A percentile compares a stretch with the other conserved stretches of the same genome.
phyloP scores from a whole-genome alignment of 495 filamentous ascomycete species.

The Delitschia confertaspora region DNA sequence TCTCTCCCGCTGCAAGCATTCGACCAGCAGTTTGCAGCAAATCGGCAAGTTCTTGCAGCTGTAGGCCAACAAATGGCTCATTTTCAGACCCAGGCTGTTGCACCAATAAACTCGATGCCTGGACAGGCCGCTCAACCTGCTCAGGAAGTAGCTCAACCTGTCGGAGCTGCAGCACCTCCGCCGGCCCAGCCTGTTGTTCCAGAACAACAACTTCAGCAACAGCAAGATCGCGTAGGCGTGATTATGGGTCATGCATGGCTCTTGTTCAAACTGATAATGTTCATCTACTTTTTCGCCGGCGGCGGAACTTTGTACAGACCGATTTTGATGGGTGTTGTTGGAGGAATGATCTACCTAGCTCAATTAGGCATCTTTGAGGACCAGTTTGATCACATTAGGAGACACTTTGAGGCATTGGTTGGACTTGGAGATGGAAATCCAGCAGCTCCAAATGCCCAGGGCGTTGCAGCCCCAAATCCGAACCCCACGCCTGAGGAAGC shows the following conservation, averaged over 20 bases:
- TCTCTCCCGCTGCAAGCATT: conserved; percentile 23
- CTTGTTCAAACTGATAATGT: conserved; percentile 62
- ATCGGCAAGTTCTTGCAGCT: conserved; percentile 18
- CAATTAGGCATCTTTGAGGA: conserved; percentile 55
- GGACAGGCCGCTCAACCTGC: conserved; percentile 4
- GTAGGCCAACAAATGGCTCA: conserved; percentile 19
- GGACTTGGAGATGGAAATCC: conserved; percentile 39
- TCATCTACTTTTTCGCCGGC: conserved; percentile 71
- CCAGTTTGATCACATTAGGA: conserved; percentile 53
- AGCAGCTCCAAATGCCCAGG: conserved; percentile 2
- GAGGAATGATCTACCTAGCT: conserved; percentile 51
- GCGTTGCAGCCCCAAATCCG: conserved; percentile 5
- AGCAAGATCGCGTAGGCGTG: conserved; percentile 11
- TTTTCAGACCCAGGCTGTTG: conserved; percentile 10
- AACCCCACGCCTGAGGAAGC: conserved; percentile 44
- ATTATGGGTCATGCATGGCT: conserved; percentile 55
- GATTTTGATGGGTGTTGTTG: conserved; percentile 51
- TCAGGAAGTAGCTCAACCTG: conserved; percentile 7
- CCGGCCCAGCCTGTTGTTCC: conserved; percentile 2
- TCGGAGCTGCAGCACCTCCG: neutral
- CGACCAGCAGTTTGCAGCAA: conserved; percentile 20
- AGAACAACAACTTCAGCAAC: neutral
- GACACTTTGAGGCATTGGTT: conserved; percentile 64
- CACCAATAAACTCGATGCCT: too few species aligned
- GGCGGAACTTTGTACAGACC: conserved; percentile 64